Evolutionary conservation across 192 early-diverging fungal genomes (phyloP).

Genomic region (Lobosporangium transversale): DNA sequence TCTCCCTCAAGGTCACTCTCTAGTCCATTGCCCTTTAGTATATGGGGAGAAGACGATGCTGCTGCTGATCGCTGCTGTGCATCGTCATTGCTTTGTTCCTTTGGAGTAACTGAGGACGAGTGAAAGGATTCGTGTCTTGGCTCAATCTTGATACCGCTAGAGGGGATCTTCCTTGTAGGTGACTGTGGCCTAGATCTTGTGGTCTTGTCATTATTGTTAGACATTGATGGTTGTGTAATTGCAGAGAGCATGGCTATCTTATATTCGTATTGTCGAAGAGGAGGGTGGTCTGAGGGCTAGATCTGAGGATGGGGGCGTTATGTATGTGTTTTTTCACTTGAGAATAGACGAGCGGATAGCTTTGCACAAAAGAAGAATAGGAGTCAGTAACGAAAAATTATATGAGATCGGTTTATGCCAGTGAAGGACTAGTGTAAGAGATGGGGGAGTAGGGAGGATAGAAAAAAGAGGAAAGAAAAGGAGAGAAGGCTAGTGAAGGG

Average conservation of each 20-base stretch:
- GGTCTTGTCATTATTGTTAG: conserved; percentile 10
- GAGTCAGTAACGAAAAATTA: too few species aligned
- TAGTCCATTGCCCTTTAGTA: too few species aligned
- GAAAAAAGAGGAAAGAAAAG: neutral
- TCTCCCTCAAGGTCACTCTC: conserved; percentile 10
- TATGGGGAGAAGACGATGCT: neutral
- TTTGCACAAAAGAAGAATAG: too few species aligned
- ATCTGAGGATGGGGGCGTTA: too few species aligned
- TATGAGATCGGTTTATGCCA: too few species aligned
- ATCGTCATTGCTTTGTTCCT: neutral
- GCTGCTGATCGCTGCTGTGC: neutral
- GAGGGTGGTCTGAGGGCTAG: too few species aligned
- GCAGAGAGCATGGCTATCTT: conserved; percentile 33
- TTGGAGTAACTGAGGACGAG: neutral
- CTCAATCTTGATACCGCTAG: conserved; percentile 5
- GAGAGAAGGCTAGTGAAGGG: neutral
- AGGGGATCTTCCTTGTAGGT: neutral
- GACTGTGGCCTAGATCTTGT: neutral
- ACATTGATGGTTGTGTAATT: conserved; percentile 24
- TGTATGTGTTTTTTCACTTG: too few species aligned
- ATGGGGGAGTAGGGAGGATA: neutral
- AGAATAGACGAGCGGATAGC: too few species aligned
- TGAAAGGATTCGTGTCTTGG: conserved; percentile 11
- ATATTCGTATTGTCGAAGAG: too few species aligned
- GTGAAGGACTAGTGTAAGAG: neutral